phyloP scores from a whole-genome alignment of 805 yeast genomes.

The Teunomyces cretensis region DNA sequence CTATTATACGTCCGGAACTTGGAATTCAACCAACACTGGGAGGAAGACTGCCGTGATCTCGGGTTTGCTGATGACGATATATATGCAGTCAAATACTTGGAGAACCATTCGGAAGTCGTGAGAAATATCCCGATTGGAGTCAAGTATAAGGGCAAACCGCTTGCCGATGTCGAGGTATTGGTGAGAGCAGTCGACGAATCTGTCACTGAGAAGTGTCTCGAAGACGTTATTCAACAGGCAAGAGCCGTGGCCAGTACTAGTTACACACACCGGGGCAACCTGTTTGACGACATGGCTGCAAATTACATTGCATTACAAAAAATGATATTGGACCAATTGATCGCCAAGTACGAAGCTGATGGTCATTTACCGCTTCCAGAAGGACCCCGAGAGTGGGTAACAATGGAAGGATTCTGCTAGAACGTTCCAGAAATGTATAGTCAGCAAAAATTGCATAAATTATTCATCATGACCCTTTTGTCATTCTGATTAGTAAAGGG shows the following conservation, averaged over 20 bases:
- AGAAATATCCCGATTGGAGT: constrained; percentile 2
- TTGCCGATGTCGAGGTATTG: background rate
- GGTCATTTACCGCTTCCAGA: constrained; percentile 3
- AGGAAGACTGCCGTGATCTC: constrained; percentile 4
- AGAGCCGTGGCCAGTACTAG: background rate
- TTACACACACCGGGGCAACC: background rate
- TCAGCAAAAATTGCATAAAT: background rate
- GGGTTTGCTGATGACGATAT: constrained; percentile 1
- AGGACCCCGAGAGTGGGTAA: background rate
- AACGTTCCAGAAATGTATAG: background rate
- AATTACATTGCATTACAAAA: background rate
- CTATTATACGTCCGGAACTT: constrained; percentile 12
- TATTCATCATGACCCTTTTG: background rate
- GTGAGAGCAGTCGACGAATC: constrained; percentile 1
- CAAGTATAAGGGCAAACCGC: background rate
- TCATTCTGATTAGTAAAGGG: background rate
- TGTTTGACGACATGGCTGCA: constrained; percentile 1
- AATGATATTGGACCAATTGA: background rate
- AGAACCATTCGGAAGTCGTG: background rate
- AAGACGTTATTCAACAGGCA: background rate
- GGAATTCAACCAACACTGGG: constrained; percentile 18
- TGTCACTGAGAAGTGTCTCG: background rate
- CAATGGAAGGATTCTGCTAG: background rate
- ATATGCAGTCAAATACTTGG: constrained; percentile 1
- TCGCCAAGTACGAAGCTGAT: background rate